Evolutionary conservation across 331 rosid species (phyloP), one percentile per base, ranked within the genome.

Genomic region (Prunus yedoensis): DNA sequence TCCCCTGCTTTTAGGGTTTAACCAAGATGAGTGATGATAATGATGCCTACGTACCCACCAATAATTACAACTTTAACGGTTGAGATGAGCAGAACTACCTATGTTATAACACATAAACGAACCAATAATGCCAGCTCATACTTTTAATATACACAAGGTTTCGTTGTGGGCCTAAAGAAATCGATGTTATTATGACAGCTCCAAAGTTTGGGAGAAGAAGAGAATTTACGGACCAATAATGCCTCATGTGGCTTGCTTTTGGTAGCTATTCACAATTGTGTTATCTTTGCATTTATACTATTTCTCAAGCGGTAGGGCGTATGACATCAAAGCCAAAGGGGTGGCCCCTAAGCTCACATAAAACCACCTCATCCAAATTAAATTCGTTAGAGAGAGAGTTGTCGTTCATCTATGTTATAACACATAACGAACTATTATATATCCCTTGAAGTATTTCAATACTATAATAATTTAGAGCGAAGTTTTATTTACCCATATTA

Each of bases 141-240:
- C 4, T 58, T 7, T 58, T 25, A 58, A 58, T 58, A 58, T 25
- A 58, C 35, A 41, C 60, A 68, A 21, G 2, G 28, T 23, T 23
- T 23, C 57, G 47, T 3, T 68, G 58, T 47, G 72, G 72, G 6
- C 28, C 72, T 45, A 23, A 41, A 1, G 25, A 5, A 6, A 66
- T 12, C 11, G 71, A 67, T 47, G 72, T 68, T 68, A 47, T 47
- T 68, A 35, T 46, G 72, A 46, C 72, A 46, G 46, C 20, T 20
- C 25, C 1, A 54, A 54, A 54, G 27, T 54, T 17, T 54, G 60
- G 60, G 60, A 54, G 14, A 54, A 38, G 60, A 18, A n/a, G 60
- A n/a, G 13, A 54, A n/a, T 54, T 54, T 54, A 54, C 60, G 13
- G 21, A 8, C n/a, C 60, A 54, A n/a, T 38, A 38, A 38, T 38